A percentile compares a stretch with the other conserved stretches of the same genome.
Conservation (phyloP, 371 early-diverging fungal genomes). For the Mucor indicus region DNA sequence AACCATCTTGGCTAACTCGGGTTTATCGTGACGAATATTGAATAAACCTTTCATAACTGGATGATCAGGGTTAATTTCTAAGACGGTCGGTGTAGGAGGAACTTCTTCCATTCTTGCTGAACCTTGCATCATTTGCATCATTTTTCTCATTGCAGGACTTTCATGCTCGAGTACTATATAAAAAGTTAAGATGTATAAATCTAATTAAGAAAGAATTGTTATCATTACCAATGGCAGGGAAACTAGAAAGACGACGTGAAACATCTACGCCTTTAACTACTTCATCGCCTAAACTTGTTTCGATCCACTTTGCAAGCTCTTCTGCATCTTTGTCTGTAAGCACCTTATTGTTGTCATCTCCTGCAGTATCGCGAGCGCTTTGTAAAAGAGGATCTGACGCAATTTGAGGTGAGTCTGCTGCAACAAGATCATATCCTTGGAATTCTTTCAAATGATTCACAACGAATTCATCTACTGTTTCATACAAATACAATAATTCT, state of each 20-base stretch:
- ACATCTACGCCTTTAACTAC: constrained; percentile 69
- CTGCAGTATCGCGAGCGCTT: constrained; percentile 23
- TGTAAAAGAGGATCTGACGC: constrained; percentile 49
- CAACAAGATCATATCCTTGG: constrained; percentile 77
- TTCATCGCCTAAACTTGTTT: constrained; percentile 56
- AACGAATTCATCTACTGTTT: constrained; percentile 91
- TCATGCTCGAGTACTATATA: constrained; percentile 71
- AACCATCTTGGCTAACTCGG: constrained; percentile 64
- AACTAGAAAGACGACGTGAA: constrained; percentile 62
- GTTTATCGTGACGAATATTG: constrained; percentile 54
- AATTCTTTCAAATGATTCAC: constrained; percentile 71
- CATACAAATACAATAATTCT: constrained; percentile 79
- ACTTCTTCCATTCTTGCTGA: constrained; percentile 59
- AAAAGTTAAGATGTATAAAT: too few relatives aligned
- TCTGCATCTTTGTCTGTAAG: constrained; percentile 57
- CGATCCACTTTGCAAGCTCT: constrained; percentile 67
- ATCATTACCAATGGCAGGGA: constrained; percentile 66
- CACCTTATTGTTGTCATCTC: constrained; percentile 9
- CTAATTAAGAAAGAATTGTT: too few relatives aligned
- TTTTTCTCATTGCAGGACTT: constrained; percentile 72
- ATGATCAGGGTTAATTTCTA: constrained; percentile 89
- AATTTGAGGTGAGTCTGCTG: constrained; percentile 74
- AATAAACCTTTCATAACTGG: constrained; percentile 71
- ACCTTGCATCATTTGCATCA: constrained; percentile 73
- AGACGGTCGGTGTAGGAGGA: constrained; percentile 51